Conservation (phyloP, 2,329 filamentous ascomycete species). For the Diaporthe helianthi region DNA sequence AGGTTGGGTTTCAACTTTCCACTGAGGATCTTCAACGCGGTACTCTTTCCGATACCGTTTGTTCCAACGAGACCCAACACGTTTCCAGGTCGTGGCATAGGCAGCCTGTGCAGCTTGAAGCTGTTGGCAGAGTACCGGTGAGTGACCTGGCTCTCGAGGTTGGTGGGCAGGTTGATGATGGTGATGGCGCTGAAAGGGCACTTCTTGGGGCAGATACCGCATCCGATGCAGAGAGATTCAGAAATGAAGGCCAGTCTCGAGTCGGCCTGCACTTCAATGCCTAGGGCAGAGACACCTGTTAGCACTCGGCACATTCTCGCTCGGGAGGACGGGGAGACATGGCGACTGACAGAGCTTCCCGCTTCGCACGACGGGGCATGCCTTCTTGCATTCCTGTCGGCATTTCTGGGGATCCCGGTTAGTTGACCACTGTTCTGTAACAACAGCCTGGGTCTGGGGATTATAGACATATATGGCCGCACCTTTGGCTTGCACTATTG, state of each 20-base stretch:
- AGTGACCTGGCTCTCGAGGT: slow-evolving; percentile 96
- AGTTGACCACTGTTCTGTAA: neutral
- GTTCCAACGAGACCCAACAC: slow-evolving; percentile 96
- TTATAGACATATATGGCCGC: slow-evolving; percentile 38
- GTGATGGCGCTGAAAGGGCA: slow-evolving; percentile 98
- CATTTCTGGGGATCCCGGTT: slow-evolving; percentile 73
- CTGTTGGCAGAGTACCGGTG: slow-evolving; percentile 99
- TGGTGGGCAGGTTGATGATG: slow-evolving; percentile 99
- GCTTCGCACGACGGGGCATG: slow-evolving; percentile 94
- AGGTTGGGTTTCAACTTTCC: slow-evolving; percentile 99
- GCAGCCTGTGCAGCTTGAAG: slow-evolving; percentile 93
- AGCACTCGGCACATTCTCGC: slow-evolving; percentile 45
- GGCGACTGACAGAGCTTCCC: slow-evolving; percentile 68
- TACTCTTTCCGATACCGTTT: slow-evolving; percentile 99
- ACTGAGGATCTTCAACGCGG: slow-evolving; percentile 97
- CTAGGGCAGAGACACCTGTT: slow-evolving; percentile 92
- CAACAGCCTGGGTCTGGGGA: fast-evolving
- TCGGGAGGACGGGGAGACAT: slow-evolving; percentile 67
- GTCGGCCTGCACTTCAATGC: slow-evolving; percentile 88
- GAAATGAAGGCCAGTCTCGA: slow-evolving; percentile 99
- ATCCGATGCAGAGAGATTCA: slow-evolving; percentile 94
- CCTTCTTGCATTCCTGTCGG: slow-evolving; percentile 98
- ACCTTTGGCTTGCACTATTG: slow-evolving; percentile 87
- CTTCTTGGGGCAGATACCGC: slow-evolving; percentile 99
- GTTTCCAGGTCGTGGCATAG: slow-evolving; percentile 93